Evolutionary conservation across 305 asterid genomes (phyloP), one percentile per base, ranked within the genome.

Genomic region (Fraxinus baroniana): DNA sequence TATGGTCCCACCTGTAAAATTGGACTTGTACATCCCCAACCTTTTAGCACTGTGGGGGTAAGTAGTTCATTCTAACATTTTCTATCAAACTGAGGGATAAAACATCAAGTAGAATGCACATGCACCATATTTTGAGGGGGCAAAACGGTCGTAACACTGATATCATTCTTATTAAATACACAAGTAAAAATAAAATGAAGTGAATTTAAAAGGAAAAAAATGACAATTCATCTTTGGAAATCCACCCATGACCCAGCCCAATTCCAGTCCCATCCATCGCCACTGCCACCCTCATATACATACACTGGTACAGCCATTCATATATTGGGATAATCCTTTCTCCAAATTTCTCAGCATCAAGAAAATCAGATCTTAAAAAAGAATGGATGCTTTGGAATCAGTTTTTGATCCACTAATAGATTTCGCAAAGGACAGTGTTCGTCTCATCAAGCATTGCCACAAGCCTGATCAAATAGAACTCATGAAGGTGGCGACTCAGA

Each of bases 381-480:
- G 20, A 39, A 92, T 94, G 97, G 97, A 93, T 72, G 89, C 97
- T 52, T 57, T 95, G 84, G 97, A 94, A 66, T 82, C 94, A 20
- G 97, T 95, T 35, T 92, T 92, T 87, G 99, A 95, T 88, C 99
- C 97, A 17, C 83, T 95, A 36, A 90, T 97, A 85, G 96, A 93
- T 74, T 95, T 94, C 79, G 90, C 97, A 3, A 92, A 89, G 92
- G 97, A 93, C 86, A 94, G 96, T 79, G 89, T 89, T 79, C 97
- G 95, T 79, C 95, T 93, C 36, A 95, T 93, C 86, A 93, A 92
- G 89, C 92, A 97, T 41, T 95, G 99, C 92, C 97, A 94, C 93
- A 95, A 95, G 85, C 97, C 95, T 28, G 99, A 95, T 88, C 91
- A 93, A 81, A 94, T 82, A 92, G 97, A 92, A 86, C 91, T 91